These are phyloP conservation scores for Cornus suecica DNA, from an alignment of 148 eudicot genomes.

Conservation along the genomic window DNA sequence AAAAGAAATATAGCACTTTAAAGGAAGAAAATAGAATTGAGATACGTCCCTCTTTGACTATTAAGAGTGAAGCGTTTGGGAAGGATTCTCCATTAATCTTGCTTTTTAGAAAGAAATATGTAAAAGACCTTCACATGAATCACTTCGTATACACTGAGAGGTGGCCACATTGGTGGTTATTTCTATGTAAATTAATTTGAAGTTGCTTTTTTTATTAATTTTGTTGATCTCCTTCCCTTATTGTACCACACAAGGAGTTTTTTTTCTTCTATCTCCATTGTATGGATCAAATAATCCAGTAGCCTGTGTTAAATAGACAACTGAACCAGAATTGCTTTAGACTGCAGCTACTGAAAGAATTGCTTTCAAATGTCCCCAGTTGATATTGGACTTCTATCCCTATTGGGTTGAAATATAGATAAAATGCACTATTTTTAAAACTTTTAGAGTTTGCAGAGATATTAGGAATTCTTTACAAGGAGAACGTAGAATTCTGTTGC, in stretches of 20 bases:
- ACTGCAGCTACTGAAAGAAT: not conserved
- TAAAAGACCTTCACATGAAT: not conserved
- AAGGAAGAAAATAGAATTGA: not conserved
- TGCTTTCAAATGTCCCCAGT: not conserved
- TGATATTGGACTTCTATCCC: not conserved
- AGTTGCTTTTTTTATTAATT: too few species aligned
- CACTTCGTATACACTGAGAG: not conserved
- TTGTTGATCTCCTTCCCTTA: too few species aligned
- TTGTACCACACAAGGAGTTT: too few species aligned
- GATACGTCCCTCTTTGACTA: not conserved
- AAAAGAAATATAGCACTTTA: not conserved
- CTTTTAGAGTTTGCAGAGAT: not conserved
- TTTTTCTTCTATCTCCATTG: too few species aligned
- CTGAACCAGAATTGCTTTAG: too few species aligned
- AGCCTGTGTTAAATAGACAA: too few species aligned
- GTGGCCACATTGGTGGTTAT: too few species aligned
- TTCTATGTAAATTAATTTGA: too few species aligned
- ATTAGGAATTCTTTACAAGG: not conserved
- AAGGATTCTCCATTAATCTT: not conserved
- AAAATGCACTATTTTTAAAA: too few species aligned
- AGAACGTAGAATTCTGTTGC: not conserved
- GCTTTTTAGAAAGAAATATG: not conserved
- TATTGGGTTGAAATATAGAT: not conserved
- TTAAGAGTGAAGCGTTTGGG: not conserved
- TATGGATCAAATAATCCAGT: too few species aligned